Conservation (phyloP, 1,139 yeast genomes). For the Yueomyces sp. region DNA sequence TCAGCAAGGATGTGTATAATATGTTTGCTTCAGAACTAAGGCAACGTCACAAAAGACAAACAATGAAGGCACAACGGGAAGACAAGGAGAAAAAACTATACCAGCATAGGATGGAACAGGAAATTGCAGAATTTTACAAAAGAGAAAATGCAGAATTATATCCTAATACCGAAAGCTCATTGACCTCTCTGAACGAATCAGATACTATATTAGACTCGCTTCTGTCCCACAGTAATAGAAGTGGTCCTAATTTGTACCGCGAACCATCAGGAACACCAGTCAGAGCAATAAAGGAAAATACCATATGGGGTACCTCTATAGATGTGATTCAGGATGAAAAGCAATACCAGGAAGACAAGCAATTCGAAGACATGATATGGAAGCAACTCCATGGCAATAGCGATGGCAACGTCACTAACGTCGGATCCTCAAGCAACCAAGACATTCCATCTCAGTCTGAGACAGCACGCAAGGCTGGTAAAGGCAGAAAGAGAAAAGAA, state of each 20-base stretch:
- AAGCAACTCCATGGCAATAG: conserved; percentile 10
- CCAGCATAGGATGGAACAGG: conserved; percentile 47
- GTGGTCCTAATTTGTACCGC: not conserved
- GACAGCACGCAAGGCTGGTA: conserved; percentile 2
- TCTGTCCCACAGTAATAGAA: not conserved
- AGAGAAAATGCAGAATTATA: conserved; percentile 34
- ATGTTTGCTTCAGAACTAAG: conserved; percentile 47
- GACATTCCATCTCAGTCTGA: too few species aligned
- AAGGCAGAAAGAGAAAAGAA: conserved; percentile 16
- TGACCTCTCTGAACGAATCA: not conserved
- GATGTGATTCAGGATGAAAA: conserved; percentile 25
- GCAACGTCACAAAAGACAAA: conserved; percentile 44
- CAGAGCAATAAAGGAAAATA: conserved; percentile 24
- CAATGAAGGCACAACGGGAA: conserved; percentile 46
- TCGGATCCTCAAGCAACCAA: not conserved
- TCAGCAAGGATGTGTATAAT: conserved; percentile 41
- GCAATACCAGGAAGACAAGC: conserved; percentile 15
- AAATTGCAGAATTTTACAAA: conserved; percentile 43
- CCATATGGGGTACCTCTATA: conserved; percentile 54
- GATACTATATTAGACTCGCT: not conserved
- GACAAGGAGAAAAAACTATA: conserved; percentile 53
- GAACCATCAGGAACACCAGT: conserved; percentile 1
- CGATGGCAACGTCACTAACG: not conserved
- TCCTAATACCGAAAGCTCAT: conserved; percentile 1
- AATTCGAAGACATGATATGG: conserved; percentile 20